Evolutionary conservation across 2,329 filamentous ascomycete genomes (phyloP).

Genomic region (Phialocephala subalpina): DNA sequence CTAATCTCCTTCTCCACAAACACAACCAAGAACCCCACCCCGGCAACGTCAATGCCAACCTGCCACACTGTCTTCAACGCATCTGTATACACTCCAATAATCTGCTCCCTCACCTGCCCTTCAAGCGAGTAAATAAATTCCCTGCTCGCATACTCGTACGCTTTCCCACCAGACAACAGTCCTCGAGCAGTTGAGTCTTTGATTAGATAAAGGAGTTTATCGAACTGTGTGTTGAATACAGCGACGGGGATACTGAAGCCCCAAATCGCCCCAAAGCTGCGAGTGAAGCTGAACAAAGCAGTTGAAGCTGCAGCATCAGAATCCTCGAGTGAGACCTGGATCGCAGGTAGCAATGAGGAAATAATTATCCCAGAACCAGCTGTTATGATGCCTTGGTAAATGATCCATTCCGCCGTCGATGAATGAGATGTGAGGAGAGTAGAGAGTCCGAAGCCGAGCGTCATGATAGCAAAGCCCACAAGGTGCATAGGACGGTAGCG

Average conservation of each 20-base stretch:
- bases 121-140: background rate
- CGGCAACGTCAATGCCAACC: conserved; percentile 21
- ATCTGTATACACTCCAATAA: conserved; percentile 15
- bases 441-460: conserved; percentile 47
- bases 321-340: conserved; percentile 50
- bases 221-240: conserved; percentile 30
- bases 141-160: conserved; percentile 27
- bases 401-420: conserved; percentile 49
- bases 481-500: conserved; percentile 44
- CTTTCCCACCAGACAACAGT: conserved; percentile 21
- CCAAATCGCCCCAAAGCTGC: conserved; percentile 56
- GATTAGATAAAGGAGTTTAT: conserved; percentile 11
- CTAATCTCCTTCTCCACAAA: conserved; percentile 24
- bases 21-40: conserved; percentile 13
- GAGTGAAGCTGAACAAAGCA: conserved; percentile 48
- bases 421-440: conserved; percentile 49
- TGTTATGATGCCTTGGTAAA: conserved; percentile 51
- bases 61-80: conserved; percentile 22
- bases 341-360: conserved; percentile 51
- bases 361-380: conserved; percentile 53
- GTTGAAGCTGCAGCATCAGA: conserved; percentile 41
- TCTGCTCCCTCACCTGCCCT: background rate
- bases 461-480: conserved; percentile 39
- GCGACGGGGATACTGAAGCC: conserved; percentile 50
- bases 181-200: conserved; percentile 10